Base-by-base conservation (phyloP, 305 asterid species). In the Solanum chacoense region DNA sequence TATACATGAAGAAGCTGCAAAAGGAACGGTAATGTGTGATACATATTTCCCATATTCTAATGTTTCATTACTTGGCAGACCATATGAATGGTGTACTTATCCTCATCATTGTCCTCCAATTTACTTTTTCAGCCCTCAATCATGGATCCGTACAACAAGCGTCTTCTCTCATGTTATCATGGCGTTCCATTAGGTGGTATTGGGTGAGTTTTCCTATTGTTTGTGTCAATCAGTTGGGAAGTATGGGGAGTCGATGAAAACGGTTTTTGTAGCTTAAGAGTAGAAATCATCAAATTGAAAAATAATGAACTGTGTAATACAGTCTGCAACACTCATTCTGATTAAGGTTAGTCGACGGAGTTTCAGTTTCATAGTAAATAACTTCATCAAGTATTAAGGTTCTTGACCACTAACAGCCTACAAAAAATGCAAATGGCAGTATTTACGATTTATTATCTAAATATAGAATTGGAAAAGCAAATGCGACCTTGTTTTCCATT, bases 121-220 rank as follows among this genome's bases (percentile, higher is more conserved):
- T 22, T 63, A 24, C 42, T 13, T 67, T 85, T 85, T 67, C 88
- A 85, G 79, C 88, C 88, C 42, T 85, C 88, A 34, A 85, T 97
- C 91, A 1, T 95, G 22, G 93, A 97, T 93, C 99, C 99, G 89
- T 96, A 95, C 87, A 87, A 91, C 65, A 94, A 94, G 91, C 98
- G 98, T 71, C 89, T 89, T 24, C 72, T 96, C 71, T 90, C 98
- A 86, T 94, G 99, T 87, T 94, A 98, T 92, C 96, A 94, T 45
- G 99, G 98, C 88, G 98, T 96, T 90, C 99, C 99, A 81, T 22
- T 97, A 84, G 99, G 99, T 80, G 98, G 99, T 90, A 93, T 96
- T 78, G 99, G 99, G 99, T 97, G 94, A 89, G 88, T 85, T 36
- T 22, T 32, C 22, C 72, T 63, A 32, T 26, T 40, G 18, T 78